Evolutionary conservation across 2,329 filamentous ascomycete species (phyloP).

Genomic region (Talaromyces rugulosus): DNA sequence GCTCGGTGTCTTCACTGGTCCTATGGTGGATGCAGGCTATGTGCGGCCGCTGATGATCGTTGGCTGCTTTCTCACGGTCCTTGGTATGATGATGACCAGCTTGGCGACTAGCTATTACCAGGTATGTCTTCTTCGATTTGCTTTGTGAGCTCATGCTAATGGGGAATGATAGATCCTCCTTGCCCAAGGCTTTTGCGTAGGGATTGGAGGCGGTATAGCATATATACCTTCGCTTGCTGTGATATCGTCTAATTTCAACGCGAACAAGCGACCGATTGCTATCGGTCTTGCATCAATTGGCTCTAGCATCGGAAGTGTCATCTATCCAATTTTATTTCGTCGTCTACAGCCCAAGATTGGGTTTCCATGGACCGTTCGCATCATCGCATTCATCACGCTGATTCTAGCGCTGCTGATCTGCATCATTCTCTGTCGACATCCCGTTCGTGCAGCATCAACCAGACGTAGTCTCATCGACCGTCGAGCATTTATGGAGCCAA

Average conservation of each 20-base stretch:
- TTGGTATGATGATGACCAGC: constrained; percentile 14
- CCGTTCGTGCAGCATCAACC: constrained; percentile 32
- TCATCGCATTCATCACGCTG: constrained; percentile 60
- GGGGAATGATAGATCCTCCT: constrained; percentile 36
- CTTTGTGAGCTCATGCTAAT: neutral
- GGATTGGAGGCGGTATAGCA: constrained; percentile 56
- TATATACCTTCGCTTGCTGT: constrained; percentile 63
- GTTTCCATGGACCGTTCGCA: constrained; percentile 58
- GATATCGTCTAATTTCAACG: constrained; percentile 62
- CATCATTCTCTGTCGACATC: constrained; percentile 37
- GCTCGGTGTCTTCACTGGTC: constrained; percentile 46
- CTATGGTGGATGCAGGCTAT: constrained; percentile 46
- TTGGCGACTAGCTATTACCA: constrained; percentile 15
- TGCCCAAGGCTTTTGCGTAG: constrained; percentile 48
- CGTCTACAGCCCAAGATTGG: constrained; percentile 44
- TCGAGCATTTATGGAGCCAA: constrained; percentile 41
- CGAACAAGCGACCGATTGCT: constrained; percentile 51
- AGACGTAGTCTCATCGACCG: constrained; percentile 40
- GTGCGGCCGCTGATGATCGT: constrained; percentile 35
- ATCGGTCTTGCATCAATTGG: constrained; percentile 59
- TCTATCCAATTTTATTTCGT: constrained; percentile 51
- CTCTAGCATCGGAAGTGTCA: constrained; percentile 52
- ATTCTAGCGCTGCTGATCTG: constrained; percentile 36
- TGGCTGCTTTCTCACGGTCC: constrained; percentile 37
- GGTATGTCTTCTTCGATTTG: neutral